Evolutionary conservation across 2,329 filamentous ascomycete species (phyloP).

Genomic region (Colletotrichum echinochloae): DNA sequence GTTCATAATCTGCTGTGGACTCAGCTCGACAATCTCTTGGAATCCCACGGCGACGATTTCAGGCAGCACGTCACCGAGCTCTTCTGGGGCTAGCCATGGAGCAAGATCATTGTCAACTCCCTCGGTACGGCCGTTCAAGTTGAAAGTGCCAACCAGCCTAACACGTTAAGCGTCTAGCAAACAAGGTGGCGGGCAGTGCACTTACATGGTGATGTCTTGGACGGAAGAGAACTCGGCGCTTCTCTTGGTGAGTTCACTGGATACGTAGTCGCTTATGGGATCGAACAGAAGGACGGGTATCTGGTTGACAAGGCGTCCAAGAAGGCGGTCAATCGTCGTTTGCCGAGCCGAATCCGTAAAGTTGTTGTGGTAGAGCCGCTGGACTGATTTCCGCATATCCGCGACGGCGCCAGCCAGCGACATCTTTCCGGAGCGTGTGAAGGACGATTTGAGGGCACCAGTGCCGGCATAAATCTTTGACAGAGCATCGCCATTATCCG

Average conservation of each 20-base stretch:
- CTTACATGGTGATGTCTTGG: constrained; percentile 80
- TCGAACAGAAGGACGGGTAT: constrained; percentile 88
- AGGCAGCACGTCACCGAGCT: constrained; percentile 72
- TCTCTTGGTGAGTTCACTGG: constrained; percentile 76
- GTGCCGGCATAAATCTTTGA: constrained; percentile 98
- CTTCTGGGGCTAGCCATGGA: constrained; percentile 82
- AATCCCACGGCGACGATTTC: constrained; percentile 93
- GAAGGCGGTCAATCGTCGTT: constrained; percentile 92
- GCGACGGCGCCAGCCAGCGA: constrained; percentile 91
- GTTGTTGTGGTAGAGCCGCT: constrained; percentile 96
- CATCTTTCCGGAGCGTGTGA: constrained; percentile 95
- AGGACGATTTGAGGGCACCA: constrained; percentile 93
- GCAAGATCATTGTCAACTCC: constrained; percentile 85
- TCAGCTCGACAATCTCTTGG: constrained; percentile 98
- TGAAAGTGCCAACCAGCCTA: constrained; percentile 85
- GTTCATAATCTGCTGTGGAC: constrained; percentile 98
- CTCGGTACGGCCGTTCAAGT: constrained; percentile 88
- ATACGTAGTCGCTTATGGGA: constrained; percentile 92
- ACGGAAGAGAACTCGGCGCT: constrained; percentile 80
- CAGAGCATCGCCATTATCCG: constrained; percentile 93
- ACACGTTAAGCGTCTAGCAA: constrained; percentile 43
- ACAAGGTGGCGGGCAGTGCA: constrained; percentile 18
- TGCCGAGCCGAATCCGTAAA: constrained; percentile 94
- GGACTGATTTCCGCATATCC: constrained; percentile 95
- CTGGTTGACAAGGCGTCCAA: constrained; percentile 88